Base-by-base conservation (phyloP, 768 basidiomycete species). In the Amanita subjunquillea region DNA sequence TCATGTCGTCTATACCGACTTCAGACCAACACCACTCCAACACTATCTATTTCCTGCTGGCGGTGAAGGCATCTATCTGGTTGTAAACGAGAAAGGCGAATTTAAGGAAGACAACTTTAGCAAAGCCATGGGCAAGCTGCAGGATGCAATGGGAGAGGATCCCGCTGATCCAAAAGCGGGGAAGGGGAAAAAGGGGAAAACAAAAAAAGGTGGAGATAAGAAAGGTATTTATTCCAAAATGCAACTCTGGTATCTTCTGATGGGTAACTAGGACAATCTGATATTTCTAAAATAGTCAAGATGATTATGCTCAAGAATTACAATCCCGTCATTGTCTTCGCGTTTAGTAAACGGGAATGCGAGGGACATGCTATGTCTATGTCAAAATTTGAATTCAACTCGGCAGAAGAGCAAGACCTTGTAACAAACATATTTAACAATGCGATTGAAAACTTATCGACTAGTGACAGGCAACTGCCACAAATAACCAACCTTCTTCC, bases 1-100 rank as follows among this genome's bases (percentile, higher is more conserved):
- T 67, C 96, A 99, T 63, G 91, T 99, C 64, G 94, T 99, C 38
- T 99, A 98, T 67, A 99, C 96, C 55, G 93, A 99, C 70, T 98
- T 97, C 72, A 85, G 96, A 34, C 96, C 96, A 1, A 99, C 96
- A 1, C 96, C 96, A 1, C 71, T 99, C 6, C 96, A 98, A 63
- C 96, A 99, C 60, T 99, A 98, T 65, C 82, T 99, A 51, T 99
- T 98, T 71, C 96, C 96, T 1, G 83, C 87, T 3, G 95, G 95
- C 6, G 93, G 91, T 1, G 93, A 98, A 57, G 96, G 96, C 7
- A 97, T 99, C 41, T 96, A 92, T 65, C 73, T 99, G 2, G 96
- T 99, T 1, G 91, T 99, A n/a, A 97, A 99, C 62, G 96, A 99
- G 70, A 93, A 95, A 69, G 83, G 93, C 52, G 91, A 94, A 55